A percentile compares a stretch with the other conserved stretches of the same genome.
These are phyloP conservation scores for Mucuna pruriens DNA, from an alignment of 306 rosid genomes.

Conservation along the genomic window DNA sequence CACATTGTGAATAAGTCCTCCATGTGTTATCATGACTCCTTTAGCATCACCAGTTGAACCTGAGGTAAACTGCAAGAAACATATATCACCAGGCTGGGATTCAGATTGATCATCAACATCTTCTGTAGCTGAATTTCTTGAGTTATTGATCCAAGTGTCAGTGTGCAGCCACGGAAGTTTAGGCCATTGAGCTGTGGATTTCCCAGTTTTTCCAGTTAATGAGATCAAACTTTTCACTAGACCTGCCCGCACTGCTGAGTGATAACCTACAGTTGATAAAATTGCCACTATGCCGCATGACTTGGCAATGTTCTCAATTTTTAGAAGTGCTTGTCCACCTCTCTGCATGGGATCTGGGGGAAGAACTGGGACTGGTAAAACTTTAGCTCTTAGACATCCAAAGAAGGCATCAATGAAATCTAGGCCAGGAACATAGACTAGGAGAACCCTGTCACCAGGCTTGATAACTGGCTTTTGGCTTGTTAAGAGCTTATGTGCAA, in stretches of 20 bases:
- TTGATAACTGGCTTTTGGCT: constrained; percentile 73
- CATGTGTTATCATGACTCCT: constrained; percentile 96
- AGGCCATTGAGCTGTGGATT: constrained; percentile 75
- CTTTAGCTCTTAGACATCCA: constrained; percentile 86
- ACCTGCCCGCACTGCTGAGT: constrained; percentile 88
- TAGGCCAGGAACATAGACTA: constrained; percentile 81
- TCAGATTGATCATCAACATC: constrained; percentile 53
- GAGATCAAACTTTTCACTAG: constrained; percentile 63
- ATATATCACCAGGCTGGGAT: constrained; percentile 60
- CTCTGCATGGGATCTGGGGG: constrained; percentile 96
- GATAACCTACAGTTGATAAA: constrained; percentile 72
- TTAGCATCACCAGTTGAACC: constrained; percentile 98
- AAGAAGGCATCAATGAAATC: constrained; percentile 91
- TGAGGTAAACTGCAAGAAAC: constrained; percentile 88
- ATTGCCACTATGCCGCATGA: constrained; percentile 82
- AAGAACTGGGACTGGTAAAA: constrained; percentile 88
- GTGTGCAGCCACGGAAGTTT: constrained; percentile 91
- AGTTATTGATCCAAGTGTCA: constrained; percentile 73
- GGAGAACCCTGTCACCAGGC: constrained; percentile 82
- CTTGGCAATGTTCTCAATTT: constrained; percentile 84
- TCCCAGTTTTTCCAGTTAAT: constrained; percentile 55
- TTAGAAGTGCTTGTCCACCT: constrained; percentile 86
- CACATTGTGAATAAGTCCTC: constrained; percentile 89
- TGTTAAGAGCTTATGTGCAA: constrained; percentile 76
- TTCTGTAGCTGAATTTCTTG: constrained; percentile 44